Base-by-base conservation (phyloP, 1,284 basidiomycete species). In the Lentinula novae-zelandiae region DNA sequence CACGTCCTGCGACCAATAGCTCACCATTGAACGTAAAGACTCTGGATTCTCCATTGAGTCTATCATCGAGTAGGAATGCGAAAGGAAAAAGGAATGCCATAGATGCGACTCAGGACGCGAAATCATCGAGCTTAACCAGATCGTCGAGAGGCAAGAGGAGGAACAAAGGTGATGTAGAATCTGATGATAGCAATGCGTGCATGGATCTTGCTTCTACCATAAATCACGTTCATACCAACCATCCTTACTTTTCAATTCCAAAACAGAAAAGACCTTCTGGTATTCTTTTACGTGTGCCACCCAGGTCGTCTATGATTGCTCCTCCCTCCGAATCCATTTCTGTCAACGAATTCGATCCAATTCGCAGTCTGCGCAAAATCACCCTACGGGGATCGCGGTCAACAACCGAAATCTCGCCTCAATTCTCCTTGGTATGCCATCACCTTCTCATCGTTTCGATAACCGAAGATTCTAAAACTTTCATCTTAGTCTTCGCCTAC, bases 61-160 rank as follows among this genome's bases (percentile, higher is more conserved):
- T 15, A 6, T 9, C 44, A 20, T 17, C 42, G 34, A 64, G 31
- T 66, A 66, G 39, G 57, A 65, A 52, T 64, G 54, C 17, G 17
- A 17, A 44, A 13, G 54, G 54, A 5, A 67, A 55, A 67, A 67
- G 59, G 62, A 62, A 52, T 59, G 67, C 38, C 51, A 44, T 49
- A 51, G 31, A 57, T 49, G 55, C 5, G 7, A 50, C n/a, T 8
- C 52, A 38, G 2, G 17, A 20, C 9, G 12, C 22, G 6, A 27
- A 13, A n/a, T n/a, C 54, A n/a, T 20, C 6, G 1, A 31, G 22
- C n/a, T 20, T 9, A 10, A 55, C 17, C n/a, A 58, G 38, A 44
- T 17, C 22, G 31, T 52, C 27, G 49, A 49, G 44, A 36, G 15
- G 34, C 17, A 58, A 17, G 36, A 58, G 33, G 33, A 58, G 34